These are phyloP conservation scores for Hevea brasiliensis DNA, from an alignment of 345 rosid genomes.

Conservation along the genomic window DNA sequence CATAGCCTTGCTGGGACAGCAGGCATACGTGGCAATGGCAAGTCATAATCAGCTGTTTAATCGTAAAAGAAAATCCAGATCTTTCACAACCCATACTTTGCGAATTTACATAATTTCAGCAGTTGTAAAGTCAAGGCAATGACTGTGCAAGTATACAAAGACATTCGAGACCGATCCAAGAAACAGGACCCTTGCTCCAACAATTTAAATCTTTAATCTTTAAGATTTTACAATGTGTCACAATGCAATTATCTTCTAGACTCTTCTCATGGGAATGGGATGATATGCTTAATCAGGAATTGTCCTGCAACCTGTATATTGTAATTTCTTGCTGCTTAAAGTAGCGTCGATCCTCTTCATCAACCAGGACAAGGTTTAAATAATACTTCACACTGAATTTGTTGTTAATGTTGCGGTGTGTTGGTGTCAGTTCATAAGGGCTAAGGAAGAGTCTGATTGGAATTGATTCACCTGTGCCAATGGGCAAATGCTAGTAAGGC, in stretches of 20 bases:
- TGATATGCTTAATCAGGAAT: conserved; percentile 33
- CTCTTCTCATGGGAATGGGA: neutral
- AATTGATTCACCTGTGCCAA: conserved; percentile 79
- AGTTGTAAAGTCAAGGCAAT: neutral
- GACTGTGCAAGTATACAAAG: neutral
- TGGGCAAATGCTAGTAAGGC: neutral
- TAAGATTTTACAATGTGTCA: neutral
- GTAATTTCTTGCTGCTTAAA: conserved; percentile 97
- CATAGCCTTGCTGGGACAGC: neutral
- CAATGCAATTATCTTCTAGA: neutral
- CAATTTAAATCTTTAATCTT: neutral
- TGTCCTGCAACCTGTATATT: conserved; percentile 76
- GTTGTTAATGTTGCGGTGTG: conserved; percentile 91
- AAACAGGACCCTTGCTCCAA: neutral
- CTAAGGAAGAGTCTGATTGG: conserved; percentile 92
- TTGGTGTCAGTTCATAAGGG: conserved; percentile 94
- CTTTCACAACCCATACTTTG: neutral
- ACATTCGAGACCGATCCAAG: neutral
- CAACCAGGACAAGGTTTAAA: conserved; percentile 91
- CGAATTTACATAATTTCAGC: neutral
- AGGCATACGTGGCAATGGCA: neutral
- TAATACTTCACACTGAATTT: conserved; percentile 95
- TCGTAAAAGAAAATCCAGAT: neutral
- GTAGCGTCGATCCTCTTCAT: conserved; percentile 96
- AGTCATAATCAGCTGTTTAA: neutral